Conservation (phyloP, 768 basidiomycete species). For the Termitomyces sp. region DNA sequence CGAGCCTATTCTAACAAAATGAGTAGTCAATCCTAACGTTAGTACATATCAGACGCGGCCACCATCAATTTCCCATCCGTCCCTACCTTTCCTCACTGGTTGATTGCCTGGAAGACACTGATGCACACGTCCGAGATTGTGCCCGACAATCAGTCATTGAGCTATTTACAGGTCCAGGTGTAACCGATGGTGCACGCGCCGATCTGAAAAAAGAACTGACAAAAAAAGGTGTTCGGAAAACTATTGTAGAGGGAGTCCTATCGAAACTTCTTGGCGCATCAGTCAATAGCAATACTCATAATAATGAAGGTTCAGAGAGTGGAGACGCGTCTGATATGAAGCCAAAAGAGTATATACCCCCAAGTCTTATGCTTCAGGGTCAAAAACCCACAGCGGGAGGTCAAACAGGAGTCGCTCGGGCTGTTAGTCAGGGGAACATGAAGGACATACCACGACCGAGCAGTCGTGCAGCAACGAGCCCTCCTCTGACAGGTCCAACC, state of each 20-base stretch:
- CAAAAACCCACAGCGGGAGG: conserved; percentile 42
- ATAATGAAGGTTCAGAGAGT: conserved; percentile 55
- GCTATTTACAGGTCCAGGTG: conserved; percentile 79
- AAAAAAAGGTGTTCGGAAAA: conserved; percentile 82
- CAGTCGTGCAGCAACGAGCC: conserved; percentile 49
- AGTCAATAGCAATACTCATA: conserved; percentile 36
- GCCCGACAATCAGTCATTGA: conserved; percentile 76
- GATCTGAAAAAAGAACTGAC: conserved; percentile 91
- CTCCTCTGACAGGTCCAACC: conserved; percentile 27
- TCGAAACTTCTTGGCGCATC: conserved; percentile 52
- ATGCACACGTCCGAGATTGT: conserved; percentile 83
- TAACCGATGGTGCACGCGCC: conserved; percentile 80
- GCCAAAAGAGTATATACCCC: conserved; percentile 66
- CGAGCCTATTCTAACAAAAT: background rate
- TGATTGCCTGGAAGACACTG: conserved; percentile 83
- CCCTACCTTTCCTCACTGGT: conserved; percentile 78
- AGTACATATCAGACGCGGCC: conserved; percentile 64
- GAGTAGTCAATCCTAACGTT: conserved; percentile 57
- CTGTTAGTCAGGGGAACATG: conserved; percentile 42
- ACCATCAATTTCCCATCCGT: conserved; percentile 73
- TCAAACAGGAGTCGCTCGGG: conserved; percentile 32
- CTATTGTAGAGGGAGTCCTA: conserved; percentile 78
- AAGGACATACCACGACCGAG: conserved; percentile 49
- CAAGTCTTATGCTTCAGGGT: conserved; percentile 58
- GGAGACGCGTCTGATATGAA: conserved; percentile 37